These are phyloP conservation scores for Malassezia furfur DNA, from an alignment of 1,284 basidiomycete genomes.

Conservation along the genomic window DNA sequence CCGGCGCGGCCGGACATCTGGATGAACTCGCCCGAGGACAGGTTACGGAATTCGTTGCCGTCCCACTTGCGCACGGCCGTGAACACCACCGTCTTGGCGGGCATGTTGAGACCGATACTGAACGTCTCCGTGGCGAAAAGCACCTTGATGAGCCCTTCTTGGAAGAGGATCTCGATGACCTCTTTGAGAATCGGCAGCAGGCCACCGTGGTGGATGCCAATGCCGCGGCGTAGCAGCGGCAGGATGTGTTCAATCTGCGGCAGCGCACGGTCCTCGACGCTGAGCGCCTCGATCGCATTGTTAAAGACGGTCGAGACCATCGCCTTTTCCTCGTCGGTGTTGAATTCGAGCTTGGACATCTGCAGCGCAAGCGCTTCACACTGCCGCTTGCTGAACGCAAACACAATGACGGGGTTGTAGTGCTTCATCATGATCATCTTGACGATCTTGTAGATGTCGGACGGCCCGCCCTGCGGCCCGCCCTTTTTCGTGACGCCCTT, in stretches of 20 bases:
- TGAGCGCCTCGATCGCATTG: constrained; percentile 83
- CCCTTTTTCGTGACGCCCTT: constrained; percentile 65
- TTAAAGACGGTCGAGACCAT: constrained; percentile 81
- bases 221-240: constrained; percentile 85
- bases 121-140: constrained; percentile 99
- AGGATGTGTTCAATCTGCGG: constrained; percentile 91
- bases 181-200: constrained; percentile 95
- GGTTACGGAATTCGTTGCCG: constrained; percentile 82
- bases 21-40: constrained; percentile 53
- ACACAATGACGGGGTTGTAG: constrained; percentile 96
- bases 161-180: constrained; percentile 98
- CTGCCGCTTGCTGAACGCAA: constrained; percentile 96
- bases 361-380: constrained; percentile 85
- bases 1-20: constrained; percentile 95
- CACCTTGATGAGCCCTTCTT: constrained; percentile 97
- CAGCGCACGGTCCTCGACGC: constrained; percentile 75
- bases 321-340: constrained; percentile 82
- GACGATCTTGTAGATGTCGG: constrained; percentile 95
- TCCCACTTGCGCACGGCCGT: constrained; percentile 92
- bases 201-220: constrained; percentile 97
- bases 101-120: constrained; percentile 99
- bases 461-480: constrained; percentile 86
- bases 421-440: constrained; percentile 98
- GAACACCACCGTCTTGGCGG: constrained; percentile 98
- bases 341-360: constrained; percentile 93